Percentiles rank a stretch among this genome's conserved stretches.
Conservation (phyloP, 306 rosid species). For the Purshia tridentata region DNA sequence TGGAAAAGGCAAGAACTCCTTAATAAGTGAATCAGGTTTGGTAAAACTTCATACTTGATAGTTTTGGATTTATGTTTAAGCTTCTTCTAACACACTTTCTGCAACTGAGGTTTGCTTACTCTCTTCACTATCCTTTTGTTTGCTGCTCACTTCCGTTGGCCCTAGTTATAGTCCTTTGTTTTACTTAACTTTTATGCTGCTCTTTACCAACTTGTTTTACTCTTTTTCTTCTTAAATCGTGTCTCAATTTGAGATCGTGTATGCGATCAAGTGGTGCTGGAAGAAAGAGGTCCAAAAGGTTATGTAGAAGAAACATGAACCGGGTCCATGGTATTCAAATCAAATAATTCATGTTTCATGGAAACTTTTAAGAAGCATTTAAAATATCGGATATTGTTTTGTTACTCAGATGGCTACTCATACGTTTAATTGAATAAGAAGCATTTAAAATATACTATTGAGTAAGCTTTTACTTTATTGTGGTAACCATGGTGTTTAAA, state of each 20-base stretch:
- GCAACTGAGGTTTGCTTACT: background rate
- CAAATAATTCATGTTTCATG: background rate
- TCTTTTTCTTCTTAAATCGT: background rate
- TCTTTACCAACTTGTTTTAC: background rate
- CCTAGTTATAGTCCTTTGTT: background rate
- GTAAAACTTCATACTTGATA: background rate
- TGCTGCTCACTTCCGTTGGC: background rate
- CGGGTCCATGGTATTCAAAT: background rate
- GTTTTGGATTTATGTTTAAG: background rate
- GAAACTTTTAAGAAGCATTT: background rate
- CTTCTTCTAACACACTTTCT: background rate
- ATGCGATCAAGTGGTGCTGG: background rate
- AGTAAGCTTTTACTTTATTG: too few species aligned
- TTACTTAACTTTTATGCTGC: background rate
- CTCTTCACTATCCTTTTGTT: background rate
- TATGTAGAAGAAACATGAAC: background rate
- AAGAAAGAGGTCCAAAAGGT: background rate
- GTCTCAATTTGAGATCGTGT: background rate
- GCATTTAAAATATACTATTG: too few species aligned
- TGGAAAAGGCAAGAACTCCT: background rate
- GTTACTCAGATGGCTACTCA: too few species aligned
- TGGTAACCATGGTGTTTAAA: too few species aligned
- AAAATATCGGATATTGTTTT: too few species aligned
- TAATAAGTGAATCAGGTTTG: background rate
- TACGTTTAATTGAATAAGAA: too few species aligned